Conservation (phyloP, 164 flowering plant species). For the Stephania cephalantha region DNA sequence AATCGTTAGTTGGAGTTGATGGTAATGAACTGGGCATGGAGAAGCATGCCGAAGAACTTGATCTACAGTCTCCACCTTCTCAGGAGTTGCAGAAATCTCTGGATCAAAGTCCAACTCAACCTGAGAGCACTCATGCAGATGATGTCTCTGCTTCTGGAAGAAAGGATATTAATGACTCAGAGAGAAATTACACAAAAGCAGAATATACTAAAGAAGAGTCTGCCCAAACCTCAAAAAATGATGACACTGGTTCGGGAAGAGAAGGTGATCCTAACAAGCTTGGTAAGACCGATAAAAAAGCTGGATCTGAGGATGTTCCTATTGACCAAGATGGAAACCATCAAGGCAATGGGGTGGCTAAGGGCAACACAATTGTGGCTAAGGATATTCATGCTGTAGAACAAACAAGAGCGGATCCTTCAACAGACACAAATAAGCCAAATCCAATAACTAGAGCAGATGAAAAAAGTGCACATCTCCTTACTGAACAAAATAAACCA, state of each 20-base stretch:
- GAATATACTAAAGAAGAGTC: slow-evolving; percentile 25
- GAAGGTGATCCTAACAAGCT: slow-evolving; percentile 16
- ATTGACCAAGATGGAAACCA: slow-evolving; percentile 21
- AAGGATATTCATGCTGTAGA: slow-evolving; percentile 29
- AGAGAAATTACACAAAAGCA: slow-evolving; percentile 20
- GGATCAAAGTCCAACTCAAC: slow-evolving; percentile 25
- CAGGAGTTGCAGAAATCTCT: slow-evolving; percentile 22
- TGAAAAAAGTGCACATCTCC: slow-evolving; percentile 21
- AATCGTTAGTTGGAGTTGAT: slow-evolving; percentile 21
- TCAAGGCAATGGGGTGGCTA: slow-evolving; percentile 21
- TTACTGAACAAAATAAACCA: slow-evolving; percentile 13
- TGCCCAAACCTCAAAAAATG: slow-evolving; percentile 24
- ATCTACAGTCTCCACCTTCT: slow-evolving; percentile 25
- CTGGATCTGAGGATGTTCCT: slow-evolving; percentile 21
- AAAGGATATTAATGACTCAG: slow-evolving; percentile 21
- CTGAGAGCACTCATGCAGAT: slow-evolving; percentile 18
- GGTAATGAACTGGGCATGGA: slow-evolving; percentile 23
- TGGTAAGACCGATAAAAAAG: slow-evolving; percentile 20
- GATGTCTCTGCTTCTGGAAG: slow-evolving; percentile 21
- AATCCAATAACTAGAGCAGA: slow-evolving; percentile 21
- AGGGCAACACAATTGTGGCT: slow-evolving; percentile 29
- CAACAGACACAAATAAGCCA: slow-evolving; percentile 31
- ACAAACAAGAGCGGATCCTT: slow-evolving; percentile 25
- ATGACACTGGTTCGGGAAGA: slow-evolving; percentile 29
- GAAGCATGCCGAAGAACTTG: slow-evolving; percentile 21